Evolutionary conservation across 257 asterid species (phyloP), one percentile per base, ranked within the genome.

Genomic region (Datura wrightii): DNA sequence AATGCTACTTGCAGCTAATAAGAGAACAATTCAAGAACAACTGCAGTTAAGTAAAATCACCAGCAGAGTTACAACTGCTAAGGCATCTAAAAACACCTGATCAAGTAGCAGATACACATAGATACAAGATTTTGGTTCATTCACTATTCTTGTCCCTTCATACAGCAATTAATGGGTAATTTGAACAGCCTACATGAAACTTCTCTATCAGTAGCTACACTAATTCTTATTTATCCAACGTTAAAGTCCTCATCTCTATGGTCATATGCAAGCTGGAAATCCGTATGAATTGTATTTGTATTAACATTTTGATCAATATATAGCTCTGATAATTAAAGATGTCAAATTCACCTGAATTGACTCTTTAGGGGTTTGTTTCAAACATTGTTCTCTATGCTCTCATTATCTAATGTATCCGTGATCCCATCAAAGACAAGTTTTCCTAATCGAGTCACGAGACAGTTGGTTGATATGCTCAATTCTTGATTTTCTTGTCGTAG

Each of bases 401-500:
- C 60, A 14, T 60, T 62, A 41, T 78, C 86, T 15, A 7, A 53
- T 37, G 55, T 31, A 39, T 63, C 46, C 4, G 37, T 67, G 42
- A 37, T 59, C 50, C 18, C 87, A 67, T 80, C 85, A 85, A 44
- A 24, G 6, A 80, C 66, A 44, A 85, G 24, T 31, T 59, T 80
- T 62, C 31, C 56, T 8, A 85, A 56, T 69, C 66, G 82, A 74
- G 18, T 69, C 36, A 80, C 82, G 2, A 80, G 82, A 80, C 36
- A 16, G 56, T 69, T 11, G 10, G 85, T 42, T 66, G 87, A 69
- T 80, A 48, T 50, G 14, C 18, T 52, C n/a, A 65, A 34, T 14
- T 66, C 18, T 52, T 78, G 46, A 70, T 69, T 85, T 72, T 85
- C 85, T 18, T 67, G 82, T 56, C 50, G 78, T 78, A 85, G 41